Percentiles rank a stretch among this genome's conserved stretches.
Evolutionary conservation across 2,329 filamentous ascomycete species (phyloP).

Genomic region (Elsinoe batatas): DNA sequence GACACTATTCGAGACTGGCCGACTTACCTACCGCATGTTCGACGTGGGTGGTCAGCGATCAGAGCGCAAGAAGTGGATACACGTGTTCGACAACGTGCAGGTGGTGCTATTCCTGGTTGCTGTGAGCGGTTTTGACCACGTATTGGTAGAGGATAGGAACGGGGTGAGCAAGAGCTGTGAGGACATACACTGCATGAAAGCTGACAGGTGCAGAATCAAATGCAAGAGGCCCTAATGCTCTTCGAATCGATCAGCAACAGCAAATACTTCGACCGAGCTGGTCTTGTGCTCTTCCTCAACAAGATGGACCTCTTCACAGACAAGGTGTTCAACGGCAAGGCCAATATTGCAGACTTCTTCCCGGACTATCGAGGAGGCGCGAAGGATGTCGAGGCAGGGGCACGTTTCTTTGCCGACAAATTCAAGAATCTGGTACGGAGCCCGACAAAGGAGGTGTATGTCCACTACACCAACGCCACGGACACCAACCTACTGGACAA

Average conservation of each 20-base stretch:
- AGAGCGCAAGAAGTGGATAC: conserved; percentile 98
- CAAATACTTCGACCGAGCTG: conserved; percentile 62
- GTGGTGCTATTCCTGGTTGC: conserved; percentile 94
- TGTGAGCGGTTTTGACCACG: conserved; percentile 93
- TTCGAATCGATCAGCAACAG: conserved; percentile 67
- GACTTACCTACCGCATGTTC: conserved; percentile 94
- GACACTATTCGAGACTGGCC: conserved; percentile 90
- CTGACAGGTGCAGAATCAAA: conserved; percentile 48
- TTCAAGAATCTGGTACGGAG: conserved; percentile 42
- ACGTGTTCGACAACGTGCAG: conserved; percentile 96
- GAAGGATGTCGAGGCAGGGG: conserved; percentile 38
- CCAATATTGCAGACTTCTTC: conserved; percentile 40
- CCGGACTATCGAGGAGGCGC: conserved; percentile 38
- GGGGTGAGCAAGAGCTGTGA: conserved; percentile 33
- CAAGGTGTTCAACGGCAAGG: conserved; percentile 37
- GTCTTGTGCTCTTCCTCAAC: conserved; percentile 64
- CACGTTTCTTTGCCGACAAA: conserved; percentile 42
- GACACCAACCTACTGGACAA: conserved; percentile 43
- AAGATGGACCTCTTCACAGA: conserved; percentile 57
- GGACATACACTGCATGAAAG: background rate
- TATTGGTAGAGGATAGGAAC: conserved; percentile 88
- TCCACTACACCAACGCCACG: conserved; percentile 44
- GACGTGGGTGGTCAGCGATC: conserved; percentile 93
- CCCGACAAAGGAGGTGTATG: conserved; percentile 42
- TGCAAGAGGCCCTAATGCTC: conserved; percentile 61